A percentile compares a stretch with the other conserved stretches of the same genome.
Evolutionary conservation across 108 stramenopile species (phyloP).

Genomic region (Skeletonema costatum): DNA sequence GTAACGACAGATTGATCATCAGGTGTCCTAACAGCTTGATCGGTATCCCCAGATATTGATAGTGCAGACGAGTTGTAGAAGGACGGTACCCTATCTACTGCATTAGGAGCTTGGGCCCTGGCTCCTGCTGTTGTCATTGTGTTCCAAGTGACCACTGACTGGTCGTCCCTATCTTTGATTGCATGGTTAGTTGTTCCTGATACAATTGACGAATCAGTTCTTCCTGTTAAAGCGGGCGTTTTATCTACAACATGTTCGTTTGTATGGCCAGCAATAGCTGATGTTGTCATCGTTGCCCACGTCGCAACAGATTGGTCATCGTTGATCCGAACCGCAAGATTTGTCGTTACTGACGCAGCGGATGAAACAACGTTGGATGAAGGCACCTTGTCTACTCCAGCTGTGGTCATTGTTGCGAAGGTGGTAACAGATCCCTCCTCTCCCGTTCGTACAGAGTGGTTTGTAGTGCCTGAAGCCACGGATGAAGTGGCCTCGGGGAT

Average conservation of each 20-base stretch:
- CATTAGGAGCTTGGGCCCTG: slow-evolving; percentile 3
- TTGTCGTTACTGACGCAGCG: slow-evolving; percentile 16
- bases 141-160: slow-evolving; percentile 44
- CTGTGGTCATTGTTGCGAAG: slow-evolving; percentile 43
- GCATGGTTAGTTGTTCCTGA: slow-evolving; percentile 42
- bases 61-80: slow-evolving; percentile 3
- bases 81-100: slow-evolving; percentile 37
- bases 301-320: slow-evolving; percentile 51
- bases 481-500: slow-evolving; percentile 26
- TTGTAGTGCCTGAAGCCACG: slow-evolving; percentile 24
- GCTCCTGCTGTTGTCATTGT: slow-evolving; percentile 32
- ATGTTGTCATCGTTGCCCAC: slow-evolving; percentile 40
- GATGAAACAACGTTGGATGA: not conserved
- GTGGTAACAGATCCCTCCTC: slow-evolving; percentile 33
- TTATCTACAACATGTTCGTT: slow-evolving; percentile 11
- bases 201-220: slow-evolving; percentile 8
- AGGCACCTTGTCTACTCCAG: slow-evolving; percentile 19
- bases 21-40: slow-evolving; percentile 28
- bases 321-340: slow-evolving; percentile 19
- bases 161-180: slow-evolving; percentile 30
- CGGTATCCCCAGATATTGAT: slow-evolving; percentile 35
- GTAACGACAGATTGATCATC: slow-evolving; percentile 53
- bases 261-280: not conserved
- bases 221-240: slow-evolving; percentile 1
- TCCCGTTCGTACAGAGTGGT: slow-evolving; percentile 24